phyloP scores from a whole-genome alignment of 345 rosid genomes.

The Salix dunnii region DNA sequence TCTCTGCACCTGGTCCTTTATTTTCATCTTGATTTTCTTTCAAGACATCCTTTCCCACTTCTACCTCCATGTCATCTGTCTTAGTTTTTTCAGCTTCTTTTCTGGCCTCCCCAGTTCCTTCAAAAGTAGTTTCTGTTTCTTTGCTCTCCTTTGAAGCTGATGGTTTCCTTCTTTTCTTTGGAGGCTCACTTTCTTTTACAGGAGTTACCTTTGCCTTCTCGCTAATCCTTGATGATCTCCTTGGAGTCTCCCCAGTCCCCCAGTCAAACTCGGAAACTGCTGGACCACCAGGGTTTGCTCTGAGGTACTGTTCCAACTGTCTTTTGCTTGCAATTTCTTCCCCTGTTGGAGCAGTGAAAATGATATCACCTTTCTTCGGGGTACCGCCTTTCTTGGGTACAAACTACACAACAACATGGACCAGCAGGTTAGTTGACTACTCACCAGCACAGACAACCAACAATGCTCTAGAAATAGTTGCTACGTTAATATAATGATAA shows the following conservation, averaged over 20 bases:
- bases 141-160: conserved; percentile 14
- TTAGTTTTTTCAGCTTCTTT: conserved; percentile 40
- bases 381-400: conserved; percentile 19
- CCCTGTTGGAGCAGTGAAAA: conserved; percentile 31
- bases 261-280: conserved; percentile 28
- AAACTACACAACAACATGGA: conserved; percentile 8
- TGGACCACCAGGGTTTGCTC: conserved; percentile 33
- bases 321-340: conserved; percentile 29
- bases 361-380: conserved; percentile 22
- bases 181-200: conserved; percentile 13
- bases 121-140: conserved; percentile 14
- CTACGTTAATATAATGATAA: not conserved
- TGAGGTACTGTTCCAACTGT: conserved; percentile 36
- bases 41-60: conserved; percentile 22
- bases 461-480: not conserved
- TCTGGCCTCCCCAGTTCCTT: conserved; percentile 25
- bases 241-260: conserved; percentile 36
- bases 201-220: conserved; percentile 25
- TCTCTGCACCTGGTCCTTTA: conserved; percentile 8
- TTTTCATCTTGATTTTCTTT: conserved; percentile 13
- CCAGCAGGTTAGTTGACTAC: conserved; percentile 4
- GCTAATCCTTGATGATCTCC: conserved; percentile 32
- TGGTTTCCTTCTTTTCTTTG: conserved; percentile 21
- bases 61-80: conserved; percentile 13
- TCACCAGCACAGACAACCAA: not conserved